These are phyloP conservation scores for Marasmius sp. DNA, from an alignment of 1,284 basidiomycete species.

Conservation along the genomic window DNA sequence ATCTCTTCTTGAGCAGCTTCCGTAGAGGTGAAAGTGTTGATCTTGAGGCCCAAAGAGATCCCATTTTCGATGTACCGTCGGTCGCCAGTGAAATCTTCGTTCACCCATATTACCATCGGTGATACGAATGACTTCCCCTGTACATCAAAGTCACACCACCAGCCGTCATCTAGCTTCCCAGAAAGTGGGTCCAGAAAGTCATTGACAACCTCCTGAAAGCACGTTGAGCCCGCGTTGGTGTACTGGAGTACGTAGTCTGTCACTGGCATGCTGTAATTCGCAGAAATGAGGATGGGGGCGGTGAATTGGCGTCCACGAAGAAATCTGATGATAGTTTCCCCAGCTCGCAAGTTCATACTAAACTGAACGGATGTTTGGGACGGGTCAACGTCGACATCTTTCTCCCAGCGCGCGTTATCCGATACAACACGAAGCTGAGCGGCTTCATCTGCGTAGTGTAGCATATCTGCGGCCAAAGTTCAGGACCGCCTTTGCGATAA, in stretches of 20 bases:
- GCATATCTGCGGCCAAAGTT: constrained; percentile 4
- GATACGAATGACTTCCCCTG: background rate
- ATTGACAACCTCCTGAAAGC: background rate
- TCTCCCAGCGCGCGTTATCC: constrained; percentile 17
- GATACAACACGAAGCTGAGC: constrained; percentile 14
- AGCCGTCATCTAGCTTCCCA: background rate
- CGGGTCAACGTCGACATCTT: background rate
- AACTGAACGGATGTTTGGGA: background rate
- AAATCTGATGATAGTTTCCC: constrained; percentile 16
- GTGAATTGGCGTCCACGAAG: constrained; percentile 15
- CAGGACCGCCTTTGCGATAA: no score
- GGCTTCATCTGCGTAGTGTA: constrained; percentile 7
- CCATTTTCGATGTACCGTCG: background rate
- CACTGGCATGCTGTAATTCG: constrained; percentile 5
- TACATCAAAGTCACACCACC: background rate
- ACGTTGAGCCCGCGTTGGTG: constrained; percentile 13
- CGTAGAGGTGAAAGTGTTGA: background rate
- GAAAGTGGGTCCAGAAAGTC: background rate
- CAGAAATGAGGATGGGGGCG: constrained; percentile 13
- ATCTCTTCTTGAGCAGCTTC: background rate
- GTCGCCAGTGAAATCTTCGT: background rate
- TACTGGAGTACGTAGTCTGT: constrained; percentile 14
- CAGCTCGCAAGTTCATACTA: constrained; percentile 15
- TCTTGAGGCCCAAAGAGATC: background rate
- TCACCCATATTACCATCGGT: background rate